Percentiles rank a stretch among this genome's conserved stretches.
Evolutionary conservation across 2,329 filamentous ascomycete species (phyloP).

Genomic region (Calonectria honghensis): DNA sequence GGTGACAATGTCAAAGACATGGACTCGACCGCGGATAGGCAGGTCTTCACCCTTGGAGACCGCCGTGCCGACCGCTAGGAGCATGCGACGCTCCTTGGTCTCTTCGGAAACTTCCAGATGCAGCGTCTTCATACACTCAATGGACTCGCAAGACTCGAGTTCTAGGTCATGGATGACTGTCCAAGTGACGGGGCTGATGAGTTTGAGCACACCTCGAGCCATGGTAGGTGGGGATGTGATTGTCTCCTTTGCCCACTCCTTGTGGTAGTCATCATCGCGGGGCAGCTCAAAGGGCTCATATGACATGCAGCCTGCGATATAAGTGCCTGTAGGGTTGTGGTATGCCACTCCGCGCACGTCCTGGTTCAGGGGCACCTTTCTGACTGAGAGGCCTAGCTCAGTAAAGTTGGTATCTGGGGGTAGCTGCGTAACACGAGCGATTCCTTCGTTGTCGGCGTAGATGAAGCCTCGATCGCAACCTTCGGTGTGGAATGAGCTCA

Average conservation of each 20-base stretch:
- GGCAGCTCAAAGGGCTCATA: conserved; percentile 86
- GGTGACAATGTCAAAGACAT: conserved; percentile 92
- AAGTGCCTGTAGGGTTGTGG: conserved; percentile 83
- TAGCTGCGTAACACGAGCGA: conserved; percentile 83
- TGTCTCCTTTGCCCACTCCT: conserved; percentile 86
- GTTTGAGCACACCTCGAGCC: conserved; percentile 83
- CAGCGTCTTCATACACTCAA: conserved; percentile 88
- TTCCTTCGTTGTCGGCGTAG: conserved; percentile 84
- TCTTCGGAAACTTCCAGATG: conserved; percentile 93
- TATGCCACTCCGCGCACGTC: conserved; percentile 85
- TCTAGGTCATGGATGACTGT: conserved; percentile 84
- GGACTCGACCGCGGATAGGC: conserved; percentile 87
- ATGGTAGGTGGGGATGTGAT: conserved; percentile 78
- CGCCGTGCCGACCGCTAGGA: conserved; percentile 90
- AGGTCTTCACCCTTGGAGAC: conserved; percentile 93
- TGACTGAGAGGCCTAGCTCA: conserved; percentile 85
- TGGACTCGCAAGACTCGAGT: conserved; percentile 83
- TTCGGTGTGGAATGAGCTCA: conserved; percentile 86
- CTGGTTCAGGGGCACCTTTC: conserved; percentile 80
- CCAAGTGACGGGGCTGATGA: conserved; percentile 87
- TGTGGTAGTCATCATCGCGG: conserved; percentile 89
- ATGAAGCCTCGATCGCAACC: conserved; percentile 89
- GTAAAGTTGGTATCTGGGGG: conserved; percentile 80
- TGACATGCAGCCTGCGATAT: conserved; percentile 83
- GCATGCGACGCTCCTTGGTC: conserved; percentile 88